Evolutionary conservation across 805 yeast genomes (phyloP), one percentile per base, ranked within the genome.

Genomic region (Ogataea nitratoaversa): DNA sequence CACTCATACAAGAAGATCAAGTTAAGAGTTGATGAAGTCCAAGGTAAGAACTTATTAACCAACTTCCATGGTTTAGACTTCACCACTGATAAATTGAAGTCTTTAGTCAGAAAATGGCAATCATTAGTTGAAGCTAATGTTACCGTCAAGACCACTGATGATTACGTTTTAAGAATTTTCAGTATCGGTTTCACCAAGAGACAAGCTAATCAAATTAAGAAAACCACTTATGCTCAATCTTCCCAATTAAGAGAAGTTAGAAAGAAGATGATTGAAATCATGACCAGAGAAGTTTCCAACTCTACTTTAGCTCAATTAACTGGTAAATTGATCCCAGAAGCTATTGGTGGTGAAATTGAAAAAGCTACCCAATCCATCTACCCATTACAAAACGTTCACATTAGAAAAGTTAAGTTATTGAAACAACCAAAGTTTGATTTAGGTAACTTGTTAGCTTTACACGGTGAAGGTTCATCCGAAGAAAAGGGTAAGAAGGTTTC

Each of bases 11-110:
- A 95, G 82, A 89, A 91, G 78, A 77, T 91, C 68, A 87, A 84
- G 76, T 86, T 91, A 75, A 89, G 97, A 78, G 95, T 91, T 62
- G 98, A 90, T 66, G 98, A 91, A 78, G 96, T 90, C 61, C 96
- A 91, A 78, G 98, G 97, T 77, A 87, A 88, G 79, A 89, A 90
- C 84, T 80, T 90, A 67, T 80, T 90, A 71, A 90, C 98, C 79
- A 91, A 91, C 95, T 91, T 90, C 95, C 97, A 90, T 81, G 98
- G 98, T 66, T 74, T 91, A 74, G 95, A 89, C 79, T 90, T 91
- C 84, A 90, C 98, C 66, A 78, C 95, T 56, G 97, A 90, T 79
- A 91, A 91, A 80, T 78, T 91, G 69, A 87, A 95, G 78, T 90
- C 97, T 45, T 80, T 91, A 71, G 97, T 90, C 54, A 88, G 97